Conservation (phyloP, 345 rosid genomes). For the Aegle marmelos region DNA sequence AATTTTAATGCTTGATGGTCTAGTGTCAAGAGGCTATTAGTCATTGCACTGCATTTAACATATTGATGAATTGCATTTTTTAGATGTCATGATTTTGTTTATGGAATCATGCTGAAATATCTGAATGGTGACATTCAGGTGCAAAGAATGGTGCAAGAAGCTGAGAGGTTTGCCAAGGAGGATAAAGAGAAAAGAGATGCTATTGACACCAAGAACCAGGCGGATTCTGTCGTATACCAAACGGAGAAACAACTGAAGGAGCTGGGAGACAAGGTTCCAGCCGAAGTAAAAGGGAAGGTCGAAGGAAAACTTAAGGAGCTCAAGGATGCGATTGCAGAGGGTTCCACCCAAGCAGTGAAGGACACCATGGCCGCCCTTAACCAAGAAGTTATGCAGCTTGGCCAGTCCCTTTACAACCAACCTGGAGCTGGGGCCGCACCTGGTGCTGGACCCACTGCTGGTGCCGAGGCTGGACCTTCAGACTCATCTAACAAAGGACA, state of each 20-base stretch:
- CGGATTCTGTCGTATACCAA: slow-evolving; percentile 86
- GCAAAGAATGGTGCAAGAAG: slow-evolving; percentile 83
- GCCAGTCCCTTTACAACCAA: slow-evolving; percentile 87
- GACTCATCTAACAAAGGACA: slow-evolving; percentile 59
- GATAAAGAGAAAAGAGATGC: slow-evolving; percentile 97
- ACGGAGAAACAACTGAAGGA: slow-evolving; percentile 96
- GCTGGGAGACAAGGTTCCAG: slow-evolving; percentile 88
- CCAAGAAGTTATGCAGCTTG: slow-evolving; percentile 94
- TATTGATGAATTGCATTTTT: no score
- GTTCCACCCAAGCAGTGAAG: slow-evolving; percentile 70
- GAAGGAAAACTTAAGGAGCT: slow-evolving; percentile 85
- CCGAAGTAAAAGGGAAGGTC: slow-evolving; percentile 80
- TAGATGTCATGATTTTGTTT: neutral
- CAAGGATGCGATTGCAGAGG: slow-evolving; percentile 68
- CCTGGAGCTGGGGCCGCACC: slow-evolving; percentile 52
- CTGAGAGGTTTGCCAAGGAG: slow-evolving; percentile 80
- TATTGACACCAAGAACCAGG: slow-evolving; percentile 96
- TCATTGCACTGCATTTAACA: no score
- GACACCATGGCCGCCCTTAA: slow-evolving; percentile 85
- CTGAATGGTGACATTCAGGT: slow-evolving; percentile 45
- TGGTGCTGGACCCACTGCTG: slow-evolving; percentile 56
- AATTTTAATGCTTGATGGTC: no score
- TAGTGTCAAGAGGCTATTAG: no score
- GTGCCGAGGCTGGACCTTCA: slow-evolving; percentile 51
- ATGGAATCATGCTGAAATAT: neutral